These are phyloP conservation scores for Croton laevigatus DNA, from an alignment of 441 rosid species.

Conservation along the genomic window DNA sequence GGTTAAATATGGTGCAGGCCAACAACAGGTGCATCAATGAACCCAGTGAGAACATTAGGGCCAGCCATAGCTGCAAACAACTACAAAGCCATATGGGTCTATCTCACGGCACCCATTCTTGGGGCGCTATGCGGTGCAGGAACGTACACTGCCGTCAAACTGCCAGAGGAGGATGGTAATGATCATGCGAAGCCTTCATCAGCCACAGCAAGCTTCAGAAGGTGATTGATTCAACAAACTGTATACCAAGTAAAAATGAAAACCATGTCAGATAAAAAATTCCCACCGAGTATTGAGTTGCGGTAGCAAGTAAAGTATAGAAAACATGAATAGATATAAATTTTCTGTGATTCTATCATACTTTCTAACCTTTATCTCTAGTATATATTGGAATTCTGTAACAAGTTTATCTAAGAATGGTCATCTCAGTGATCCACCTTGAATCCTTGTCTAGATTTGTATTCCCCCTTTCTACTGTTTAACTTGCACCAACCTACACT, in stretches of 20 bases:
- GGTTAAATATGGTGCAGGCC: slow-evolving; percentile 42
- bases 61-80: slow-evolving; percentile 85
- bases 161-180: slow-evolving; percentile 56
- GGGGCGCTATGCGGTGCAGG: slow-evolving; percentile 83
- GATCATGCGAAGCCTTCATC: slow-evolving; percentile 26
- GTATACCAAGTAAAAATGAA: slow-evolving; percentile 1
- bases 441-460: background rate
- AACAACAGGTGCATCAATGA: slow-evolving; percentile 53
- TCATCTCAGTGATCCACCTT: background rate
- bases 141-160: slow-evolving; percentile 67
- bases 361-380: background rate
- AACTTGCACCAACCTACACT: background rate
- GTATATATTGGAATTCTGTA: slow-evolving; percentile 2
- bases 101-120: slow-evolving; percentile 72
- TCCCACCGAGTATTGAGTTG: slow-evolving; percentile 3
- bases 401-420: background rate
- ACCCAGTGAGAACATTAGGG: slow-evolving; percentile 77
- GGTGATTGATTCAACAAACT: slow-evolving; percentile 24
- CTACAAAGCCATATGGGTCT: slow-evolving; percentile 77
- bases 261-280: background rate
- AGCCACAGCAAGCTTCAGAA: slow-evolving; percentile 39
- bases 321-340: slow-evolving; percentile 4
- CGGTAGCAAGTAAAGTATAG: background rate
- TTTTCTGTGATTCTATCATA: background rate
- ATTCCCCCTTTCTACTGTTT: background rate